A percentile compares a stretch with the other conserved stretches of the same genome.
Conservation (phyloP, 1,139 yeast genomes). For the Taphrina communis region DNA sequence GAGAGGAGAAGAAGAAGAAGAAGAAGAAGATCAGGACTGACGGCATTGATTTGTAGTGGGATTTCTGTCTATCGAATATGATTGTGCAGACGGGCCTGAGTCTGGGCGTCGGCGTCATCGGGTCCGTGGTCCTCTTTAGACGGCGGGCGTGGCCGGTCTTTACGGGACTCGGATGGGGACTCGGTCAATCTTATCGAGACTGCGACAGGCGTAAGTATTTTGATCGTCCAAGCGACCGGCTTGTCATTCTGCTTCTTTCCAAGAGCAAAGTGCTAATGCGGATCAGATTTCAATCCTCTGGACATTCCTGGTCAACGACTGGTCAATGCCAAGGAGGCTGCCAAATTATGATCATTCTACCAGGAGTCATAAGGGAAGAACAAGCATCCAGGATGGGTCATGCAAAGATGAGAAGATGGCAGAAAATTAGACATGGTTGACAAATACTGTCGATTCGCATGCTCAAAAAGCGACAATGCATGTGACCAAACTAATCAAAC, state of each 20-base stretch:
- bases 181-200: slow-evolving; percentile 44
- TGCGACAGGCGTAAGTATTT: slow-evolving; percentile 37
- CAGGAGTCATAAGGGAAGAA: too few relatives aligned
- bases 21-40: neutral
- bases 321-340: slow-evolving; percentile 33
- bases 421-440: neutral
- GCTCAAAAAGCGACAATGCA: slow-evolving; percentile 6
- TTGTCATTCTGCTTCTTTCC: too few relatives aligned
- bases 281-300: slow-evolving; percentile 41
- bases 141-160: slow-evolving; percentile 49
- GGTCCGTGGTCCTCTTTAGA: slow-evolving; percentile 86
- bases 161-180: slow-evolving; percentile 44
- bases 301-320: slow-evolving; percentile 40
- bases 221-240: too few relatives aligned
- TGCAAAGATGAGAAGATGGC: neutral
- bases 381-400: neutral
- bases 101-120: slow-evolving; percentile 93
- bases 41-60: slow-evolving; percentile 65
- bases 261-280: too few relatives aligned
- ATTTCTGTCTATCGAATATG: slow-evolving; percentile 90
- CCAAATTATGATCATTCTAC: neutral
- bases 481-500: neutral
- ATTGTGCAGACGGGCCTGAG: slow-evolving; percentile 97
- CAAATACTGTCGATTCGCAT: neutral
- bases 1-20: neutral